Evolutionary conservation across 768 basidiomycete genomes (phyloP).

Genomic region (Mycena amicta): DNA sequence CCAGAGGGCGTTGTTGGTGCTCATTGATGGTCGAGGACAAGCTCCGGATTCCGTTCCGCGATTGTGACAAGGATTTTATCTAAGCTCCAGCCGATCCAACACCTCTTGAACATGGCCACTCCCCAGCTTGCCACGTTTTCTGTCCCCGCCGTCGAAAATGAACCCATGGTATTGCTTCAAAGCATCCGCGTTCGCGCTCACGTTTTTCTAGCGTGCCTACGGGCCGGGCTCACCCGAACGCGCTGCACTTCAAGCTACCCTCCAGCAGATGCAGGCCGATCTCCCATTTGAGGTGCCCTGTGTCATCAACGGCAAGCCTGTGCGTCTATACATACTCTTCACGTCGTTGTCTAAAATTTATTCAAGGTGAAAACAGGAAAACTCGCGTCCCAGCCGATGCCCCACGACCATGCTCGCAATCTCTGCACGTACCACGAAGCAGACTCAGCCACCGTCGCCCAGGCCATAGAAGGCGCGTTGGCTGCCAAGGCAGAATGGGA

Average conservation of each 20-base stretch:
- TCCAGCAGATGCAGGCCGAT: constrained; percentile 78
- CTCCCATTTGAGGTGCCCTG: constrained; percentile 93
- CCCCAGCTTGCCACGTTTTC: constrained; percentile 86
- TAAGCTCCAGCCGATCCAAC: neutral
- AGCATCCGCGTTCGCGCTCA: constrained; percentile 7
- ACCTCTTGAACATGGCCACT: constrained; percentile 52
- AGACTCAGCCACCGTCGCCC: constrained; percentile 68
- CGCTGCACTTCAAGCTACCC: constrained; percentile 64
- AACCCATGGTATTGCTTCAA: constrained; percentile 91
- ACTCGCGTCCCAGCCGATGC: constrained; percentile 77
- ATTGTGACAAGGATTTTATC: constrained; percentile 6
- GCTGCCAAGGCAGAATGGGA: constrained; percentile 91
- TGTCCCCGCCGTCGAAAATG: constrained; percentile 86
- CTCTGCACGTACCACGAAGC: constrained; percentile 91
- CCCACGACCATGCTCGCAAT: constrained; percentile 81
- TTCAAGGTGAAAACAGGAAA: constrained; percentile 79
- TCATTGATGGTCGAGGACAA: neutral
- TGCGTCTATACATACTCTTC: constrained; percentile 36
- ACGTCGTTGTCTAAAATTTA: constrained; percentile 2
- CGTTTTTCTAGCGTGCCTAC: constrained; percentile 65
- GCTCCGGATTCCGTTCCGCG: neutral
- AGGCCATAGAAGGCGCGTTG: constrained; percentile 87
- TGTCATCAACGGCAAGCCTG: constrained; percentile 86
- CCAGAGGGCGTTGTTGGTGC: constrained; percentile 44
- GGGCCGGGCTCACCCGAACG: constrained; percentile 80